These are phyloP conservation scores for Prunus campanulata DNA, from an alignment of 306 rosid genomes.

Conservation along the genomic window DNA sequence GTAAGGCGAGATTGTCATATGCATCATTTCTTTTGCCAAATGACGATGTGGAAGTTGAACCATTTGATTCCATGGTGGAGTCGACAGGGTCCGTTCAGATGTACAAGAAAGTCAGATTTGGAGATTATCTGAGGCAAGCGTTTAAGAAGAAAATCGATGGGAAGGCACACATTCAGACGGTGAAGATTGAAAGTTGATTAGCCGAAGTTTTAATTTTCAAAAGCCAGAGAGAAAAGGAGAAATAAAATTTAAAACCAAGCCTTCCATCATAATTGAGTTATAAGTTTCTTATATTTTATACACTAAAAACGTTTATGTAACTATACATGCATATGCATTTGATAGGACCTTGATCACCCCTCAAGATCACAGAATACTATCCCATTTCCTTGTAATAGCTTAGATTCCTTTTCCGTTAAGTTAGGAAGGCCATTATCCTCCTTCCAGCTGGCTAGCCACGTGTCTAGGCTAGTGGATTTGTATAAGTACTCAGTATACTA, in stretches of 20 bases:
- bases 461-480: too few relatives aligned
- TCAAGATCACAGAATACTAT: too few relatives aligned
- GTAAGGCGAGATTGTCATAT: slow-evolving; percentile 23
- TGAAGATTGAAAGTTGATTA: neutral
- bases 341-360: too few relatives aligned
- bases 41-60: slow-evolving; percentile 35
- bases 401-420: too few relatives aligned
- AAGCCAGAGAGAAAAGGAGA: neutral
- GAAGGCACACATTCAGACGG: slow-evolving; percentile 24
- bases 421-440: too few relatives aligned
- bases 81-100: slow-evolving; percentile 20
- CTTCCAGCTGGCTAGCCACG: too few relatives aligned
- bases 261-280: too few relatives aligned
- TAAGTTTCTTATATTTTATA: too few relatives aligned
- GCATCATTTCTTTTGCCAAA: slow-evolving; percentile 29
- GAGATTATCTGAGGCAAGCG: slow-evolving; percentile 37
- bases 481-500: too few relatives aligned
- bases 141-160: slow-evolving; percentile 31
- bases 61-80: slow-evolving; percentile 26
- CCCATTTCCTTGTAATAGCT: too few relatives aligned
- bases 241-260: neutral
- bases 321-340: too few relatives aligned
- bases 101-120: slow-evolving; percentile 34
- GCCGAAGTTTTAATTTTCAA: neutral
- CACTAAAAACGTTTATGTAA: too few relatives aligned